phyloP scores from a whole-genome alignment of 352 stramenopile species.

The Globisporangium okanoganense region DNA sequence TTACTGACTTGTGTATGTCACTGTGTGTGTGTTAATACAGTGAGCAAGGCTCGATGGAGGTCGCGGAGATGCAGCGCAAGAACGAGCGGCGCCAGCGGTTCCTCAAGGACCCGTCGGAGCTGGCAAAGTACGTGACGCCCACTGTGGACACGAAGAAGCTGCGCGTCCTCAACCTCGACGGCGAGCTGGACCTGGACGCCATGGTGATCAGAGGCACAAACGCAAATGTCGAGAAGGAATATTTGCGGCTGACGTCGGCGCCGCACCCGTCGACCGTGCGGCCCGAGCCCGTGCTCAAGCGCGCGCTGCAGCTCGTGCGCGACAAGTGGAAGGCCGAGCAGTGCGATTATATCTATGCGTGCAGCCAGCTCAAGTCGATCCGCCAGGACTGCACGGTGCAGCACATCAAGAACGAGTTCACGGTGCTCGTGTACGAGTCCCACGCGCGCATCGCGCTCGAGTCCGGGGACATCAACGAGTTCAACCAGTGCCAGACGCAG shows the following conservation, averaged over 20 bases:
- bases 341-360: constrained; percentile 94
- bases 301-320: constrained; percentile 86
- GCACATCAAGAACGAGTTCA: constrained; percentile 96
- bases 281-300: constrained; percentile 88
- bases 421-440: constrained; percentile 96
- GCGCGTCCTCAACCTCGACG: constrained; percentile 70
- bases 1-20: not conserved
- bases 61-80: constrained; percentile 58
- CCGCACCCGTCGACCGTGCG: constrained; percentile 95
- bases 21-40: not conserved
- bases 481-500: constrained; percentile 94
- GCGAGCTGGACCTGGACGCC: constrained; percentile 79
- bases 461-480: constrained; percentile 94
- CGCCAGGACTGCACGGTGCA: constrained; percentile 98
- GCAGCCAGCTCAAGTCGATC: constrained; percentile 99
- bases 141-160: constrained; percentile 69
- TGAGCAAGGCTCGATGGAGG: constrained; percentile 24
- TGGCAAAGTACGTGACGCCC: constrained; percentile 57
- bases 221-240: constrained; percentile 96
- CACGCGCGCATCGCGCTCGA: constrained; percentile 96
- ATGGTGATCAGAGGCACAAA: constrained; percentile 95
- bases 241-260: constrained; percentile 95
- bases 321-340: constrained; percentile 83
- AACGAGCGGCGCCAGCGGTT: constrained; percentile 75
- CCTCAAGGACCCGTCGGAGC: constrained; percentile 61